Evolutionary conservation across 306 rosid species (phyloP), one percentile per base, ranked within the genome.

Genomic region (Rosa multiflora): DNA sequence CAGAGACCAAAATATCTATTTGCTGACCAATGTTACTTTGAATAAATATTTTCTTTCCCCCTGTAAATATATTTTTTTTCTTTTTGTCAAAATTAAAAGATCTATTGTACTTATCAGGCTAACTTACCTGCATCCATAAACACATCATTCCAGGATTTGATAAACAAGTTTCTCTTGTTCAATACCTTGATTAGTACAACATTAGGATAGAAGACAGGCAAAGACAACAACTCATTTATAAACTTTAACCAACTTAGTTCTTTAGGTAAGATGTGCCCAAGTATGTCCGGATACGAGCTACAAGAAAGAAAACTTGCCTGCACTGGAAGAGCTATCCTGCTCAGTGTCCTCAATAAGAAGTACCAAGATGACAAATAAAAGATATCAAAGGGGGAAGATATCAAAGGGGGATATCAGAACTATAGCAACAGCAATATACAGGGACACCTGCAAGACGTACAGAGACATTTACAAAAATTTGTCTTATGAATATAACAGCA

Each of bases 341-440:
- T 88, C 74, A 89, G 89, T 82, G 98, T 94, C 89, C 91, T 88
- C 72, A 91, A 80, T 80, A 94, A 89, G 86, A 80, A 94, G 83
- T 82, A 94, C 80, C 97, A 88, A 70, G 97, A 79, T 76, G 98
- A 90, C 82, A 90, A 85, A 78, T 90, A 94, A 81, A 94, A 94
- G 81, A 91, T 89, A 79, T 94, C 97, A 75, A 91, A 94, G 64
- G 98, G 98, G 81, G 89, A 91, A 94, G 81, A 91, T 89, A 79
- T 94, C 97, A 75, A 91, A 94, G 64, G 98, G 98, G 81, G 89
- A 91, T 85, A 91, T 84, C 89, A 91, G 84, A 83, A 90, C 46
- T 89, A 94, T 73, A 18, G 83, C 90, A 73, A 86, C 80, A 63
- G 86, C 92, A 80, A 89, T 82, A 81, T 94, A 94, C 78, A 94